Base-by-base conservation (phyloP, 495 filamentous ascomycete genomes). In the Daldinia decipiens region DNA sequence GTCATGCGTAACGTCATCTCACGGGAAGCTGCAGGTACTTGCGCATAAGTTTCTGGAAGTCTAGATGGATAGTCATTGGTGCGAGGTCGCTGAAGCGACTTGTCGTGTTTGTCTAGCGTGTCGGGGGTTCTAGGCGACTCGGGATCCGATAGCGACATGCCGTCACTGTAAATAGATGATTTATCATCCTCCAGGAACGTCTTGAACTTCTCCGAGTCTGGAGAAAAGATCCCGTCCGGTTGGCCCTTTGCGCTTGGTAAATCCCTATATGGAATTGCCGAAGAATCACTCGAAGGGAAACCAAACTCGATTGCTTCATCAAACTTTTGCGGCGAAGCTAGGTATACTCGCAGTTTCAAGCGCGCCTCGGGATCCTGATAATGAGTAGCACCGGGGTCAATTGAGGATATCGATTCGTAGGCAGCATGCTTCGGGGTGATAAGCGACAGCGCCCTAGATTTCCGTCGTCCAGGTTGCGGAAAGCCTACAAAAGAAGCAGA, bases 1-100 rank as follows among this genome's bases (percentile, higher is more conserved):
- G 95, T 97, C 93, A 98, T 96, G 36, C 92, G 91, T 47, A 98
- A 79, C 13, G 94, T 97, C 95, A 97, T 97, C 78, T 97, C 94
- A 17, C 94, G 88, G 40, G 86, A 90, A 51, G 85, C 85, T 27
- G 84, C 82, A 36, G 84, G 79, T 9, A 81, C 81, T 62, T 89
- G 87, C n/a, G 83, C 80, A 73, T 86, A 88, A 50, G 73, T 65
- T 51, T 83, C 79, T 21, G 79, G 64, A 19, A 73, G 68, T 56
- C 80, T 83, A 24, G 67, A 68, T 7, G 71, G 67, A 52, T 32
- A 60, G 17, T 62, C 61, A 19, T 60, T 56, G 47, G 67, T 45
- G 17, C 69, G 43, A 52, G 69, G 21, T 26, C 74, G 56, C 9
- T 78, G 79, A 12, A 78, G 70, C n/a, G 80, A 78, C 19, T 79